A percentile compares a stretch with the other conserved stretches of the same genome.
These are phyloP conservation scores for Poterioochromonas sp. DNA, from an alignment of 352 stramenopile genomes.

Conservation along the genomic window DNA sequence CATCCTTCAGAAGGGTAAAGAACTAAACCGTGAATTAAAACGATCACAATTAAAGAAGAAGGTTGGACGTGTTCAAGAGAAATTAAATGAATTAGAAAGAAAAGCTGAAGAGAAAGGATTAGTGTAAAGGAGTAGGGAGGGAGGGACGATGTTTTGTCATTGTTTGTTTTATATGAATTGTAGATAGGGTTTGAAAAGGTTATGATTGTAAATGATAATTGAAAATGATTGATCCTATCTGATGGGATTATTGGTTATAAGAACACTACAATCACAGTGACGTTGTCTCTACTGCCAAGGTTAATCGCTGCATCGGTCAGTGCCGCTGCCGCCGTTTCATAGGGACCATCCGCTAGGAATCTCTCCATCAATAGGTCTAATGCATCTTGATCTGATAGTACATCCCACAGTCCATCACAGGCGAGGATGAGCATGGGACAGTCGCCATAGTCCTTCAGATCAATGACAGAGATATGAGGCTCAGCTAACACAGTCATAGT, in stretches of 20 bases:
- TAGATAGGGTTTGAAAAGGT: too few species aligned
- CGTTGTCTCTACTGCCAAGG: conserved; percentile 38
- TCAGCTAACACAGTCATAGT: background rate
- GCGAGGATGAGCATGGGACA: conserved; percentile 59
- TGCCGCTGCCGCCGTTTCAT: conserved; percentile 12
- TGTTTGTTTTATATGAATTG: too few species aligned
- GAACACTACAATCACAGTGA: conserved; percentile 42
- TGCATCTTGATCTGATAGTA: conserved; percentile 51
- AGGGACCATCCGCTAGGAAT: background rate
- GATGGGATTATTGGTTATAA: too few species aligned
- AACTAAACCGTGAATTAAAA: background rate
- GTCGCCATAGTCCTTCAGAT: conserved; percentile 51
- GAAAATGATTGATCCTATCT: too few species aligned
- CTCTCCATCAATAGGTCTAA: conserved; percentile 45
- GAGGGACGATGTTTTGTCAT: too few species aligned
- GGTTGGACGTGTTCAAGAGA: background rate
- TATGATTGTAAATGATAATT: too few species aligned
- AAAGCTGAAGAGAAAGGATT: conserved; percentile 21
- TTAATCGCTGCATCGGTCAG: conserved; percentile 31
- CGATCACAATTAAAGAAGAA: conserved; percentile 8
- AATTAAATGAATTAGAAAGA: background rate
- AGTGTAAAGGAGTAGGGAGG: background rate
- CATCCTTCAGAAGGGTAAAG: background rate
- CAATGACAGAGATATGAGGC: conserved; percentile 42
- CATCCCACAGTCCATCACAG: conserved; percentile 56